phyloP scores from a whole-genome alignment of 345 rosid species.

The Eucalyptus lansdowneana region DNA sequence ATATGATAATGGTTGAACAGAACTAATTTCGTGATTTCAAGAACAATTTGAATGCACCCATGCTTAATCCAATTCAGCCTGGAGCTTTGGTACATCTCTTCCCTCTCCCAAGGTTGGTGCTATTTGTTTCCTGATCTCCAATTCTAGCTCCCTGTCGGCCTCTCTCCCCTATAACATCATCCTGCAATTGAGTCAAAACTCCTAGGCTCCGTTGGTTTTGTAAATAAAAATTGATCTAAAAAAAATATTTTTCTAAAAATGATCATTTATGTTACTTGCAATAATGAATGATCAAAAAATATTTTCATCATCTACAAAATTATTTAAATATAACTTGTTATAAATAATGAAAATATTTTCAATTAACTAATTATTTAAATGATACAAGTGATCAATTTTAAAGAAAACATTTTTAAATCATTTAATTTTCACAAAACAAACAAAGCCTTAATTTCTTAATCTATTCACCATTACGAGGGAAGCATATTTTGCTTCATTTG shows the following conservation, averaged over 20 bases:
- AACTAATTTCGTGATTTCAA: not conserved
- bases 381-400: too few species aligned
- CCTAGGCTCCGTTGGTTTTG: not conserved
- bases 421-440: not conserved
- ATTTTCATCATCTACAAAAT: too few species aligned
- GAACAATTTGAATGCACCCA: not conserved
- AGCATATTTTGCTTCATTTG: not conserved
- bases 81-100: not conserved
- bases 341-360: too few species aligned
- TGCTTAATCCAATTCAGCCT: not conserved
- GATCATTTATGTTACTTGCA: accelerated
- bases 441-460: not conserved
- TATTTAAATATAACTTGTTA: too few species aligned
- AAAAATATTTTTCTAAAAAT: too few species aligned
- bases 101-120: not conserved
- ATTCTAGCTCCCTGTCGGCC: not conserved
- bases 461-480: not conserved
- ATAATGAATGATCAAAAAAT: too few species aligned
- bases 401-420: too few species aligned
- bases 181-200: not conserved
- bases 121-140: not conserved
- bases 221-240: too few species aligned
- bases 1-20: not conserved
- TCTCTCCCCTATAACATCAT: not conserved
- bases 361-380: too few species aligned